Conservation (phyloP, 169 alveolate genomes). For the Sarcocystis neurona region DNA sequence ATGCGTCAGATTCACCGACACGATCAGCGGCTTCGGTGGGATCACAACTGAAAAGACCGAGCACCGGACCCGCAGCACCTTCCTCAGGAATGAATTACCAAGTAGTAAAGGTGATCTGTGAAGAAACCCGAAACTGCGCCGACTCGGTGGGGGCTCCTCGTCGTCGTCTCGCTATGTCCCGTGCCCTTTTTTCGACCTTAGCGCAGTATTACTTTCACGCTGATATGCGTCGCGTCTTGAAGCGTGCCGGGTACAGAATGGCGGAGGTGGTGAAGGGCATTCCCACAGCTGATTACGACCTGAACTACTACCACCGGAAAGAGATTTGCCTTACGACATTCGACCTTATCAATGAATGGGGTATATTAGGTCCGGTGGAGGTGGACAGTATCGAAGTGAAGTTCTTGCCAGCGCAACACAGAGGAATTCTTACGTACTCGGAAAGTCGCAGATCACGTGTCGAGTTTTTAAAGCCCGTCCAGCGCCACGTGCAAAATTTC, state of each 20-base stretch:
- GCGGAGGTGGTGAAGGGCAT: background rate
- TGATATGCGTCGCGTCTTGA: background rate
- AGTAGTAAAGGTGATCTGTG: too few species aligned
- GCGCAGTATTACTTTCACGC: background rate
- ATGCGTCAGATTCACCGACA: too few species aligned
- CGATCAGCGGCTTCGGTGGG: too few species aligned
- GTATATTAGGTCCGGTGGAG: background rate
- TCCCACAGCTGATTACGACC: background rate
- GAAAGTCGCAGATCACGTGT: constrained; percentile 3
- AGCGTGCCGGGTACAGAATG: background rate
- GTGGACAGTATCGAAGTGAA: background rate
- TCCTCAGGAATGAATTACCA: too few species aligned
- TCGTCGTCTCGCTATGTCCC: too few species aligned
- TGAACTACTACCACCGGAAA: background rate
- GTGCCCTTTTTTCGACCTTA: too few species aligned
- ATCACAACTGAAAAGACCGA: too few species aligned
- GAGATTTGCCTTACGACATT: background rate
- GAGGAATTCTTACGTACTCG: background rate
- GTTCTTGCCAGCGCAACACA: background rate
- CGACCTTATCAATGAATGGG: constrained; percentile 7
- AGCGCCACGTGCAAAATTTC: constrained; percentile 29
- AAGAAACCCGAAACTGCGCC: too few species aligned
- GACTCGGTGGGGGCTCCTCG: too few species aligned
- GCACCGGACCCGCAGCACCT: too few species aligned
- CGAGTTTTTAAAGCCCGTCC: background rate